These are phyloP conservation scores for Fusarium compactum DNA, from an alignment of 2,329 filamentous ascomycete species.

Conservation along the genomic window DNA sequence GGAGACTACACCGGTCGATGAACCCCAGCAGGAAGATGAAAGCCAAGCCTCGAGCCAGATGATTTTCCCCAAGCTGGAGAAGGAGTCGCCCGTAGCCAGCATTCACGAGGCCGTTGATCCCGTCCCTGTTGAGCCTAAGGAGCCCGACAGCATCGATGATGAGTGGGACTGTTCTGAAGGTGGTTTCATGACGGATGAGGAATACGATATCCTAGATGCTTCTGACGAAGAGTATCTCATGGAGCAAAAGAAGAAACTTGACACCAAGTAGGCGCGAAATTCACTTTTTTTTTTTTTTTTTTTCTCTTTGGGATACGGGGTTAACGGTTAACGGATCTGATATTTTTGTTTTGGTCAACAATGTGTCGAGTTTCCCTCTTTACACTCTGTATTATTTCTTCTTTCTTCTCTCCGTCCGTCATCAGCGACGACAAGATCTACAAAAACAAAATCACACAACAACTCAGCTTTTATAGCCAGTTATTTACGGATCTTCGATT, in stretches of 20 bases:
- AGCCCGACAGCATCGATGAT: constrained; percentile 66
- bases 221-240: constrained; percentile 86
- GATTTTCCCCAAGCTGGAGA: constrained; percentile 97
- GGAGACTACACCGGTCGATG: constrained; percentile 34
- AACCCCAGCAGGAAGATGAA: constrained; percentile 51
- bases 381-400: constrained; percentile 44
- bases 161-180: constrained; percentile 75
- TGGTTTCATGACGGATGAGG: constrained; percentile 94
- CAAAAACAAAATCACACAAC: constrained; percentile 7
- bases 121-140: constrained; percentile 62
- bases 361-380: constrained; percentile 38
- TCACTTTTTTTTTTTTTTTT: constrained; percentile 19
- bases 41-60: constrained; percentile 67
- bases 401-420: constrained; percentile 31
- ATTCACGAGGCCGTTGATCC: constrained; percentile 75
- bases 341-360: constrained; percentile 21
- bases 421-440: constrained; percentile 20
- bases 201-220: constrained; percentile 96
- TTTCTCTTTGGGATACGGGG: constrained; percentile 35
- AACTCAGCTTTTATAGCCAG: constrained; percentile 20
- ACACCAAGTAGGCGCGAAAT: constrained; percentile 52
- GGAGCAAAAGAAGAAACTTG: constrained; percentile 61
- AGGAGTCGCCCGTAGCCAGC: constrained; percentile 87
- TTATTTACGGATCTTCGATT: constrained; percentile 23
- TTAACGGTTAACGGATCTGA: constrained; percentile 30